A percentile compares a stretch with the other conserved stretches of the same genome.
These are phyloP conservation scores for Candida glucosophila DNA, from an alignment of 1,139 yeast genomes.

Conservation along the genomic window DNA sequence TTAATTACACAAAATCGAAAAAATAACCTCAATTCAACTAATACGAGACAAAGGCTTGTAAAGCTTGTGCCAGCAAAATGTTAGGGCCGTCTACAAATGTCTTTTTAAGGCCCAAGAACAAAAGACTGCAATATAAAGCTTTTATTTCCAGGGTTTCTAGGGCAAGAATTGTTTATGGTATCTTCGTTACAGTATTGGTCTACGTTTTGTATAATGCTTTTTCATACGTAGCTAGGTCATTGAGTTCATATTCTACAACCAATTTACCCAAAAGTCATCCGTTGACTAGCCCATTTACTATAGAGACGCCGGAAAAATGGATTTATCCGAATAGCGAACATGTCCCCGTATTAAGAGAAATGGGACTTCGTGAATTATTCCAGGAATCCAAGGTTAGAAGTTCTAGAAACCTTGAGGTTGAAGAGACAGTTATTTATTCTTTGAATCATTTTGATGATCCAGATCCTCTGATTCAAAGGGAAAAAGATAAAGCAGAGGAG, in stretches of 20 bases:
- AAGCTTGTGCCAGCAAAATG: slow-evolving; percentile 3
- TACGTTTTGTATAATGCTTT: slow-evolving; percentile 20
- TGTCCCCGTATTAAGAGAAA: slow-evolving; percentile 47
- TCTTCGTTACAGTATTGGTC: slow-evolving; percentile 8
- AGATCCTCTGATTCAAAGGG: slow-evolving; percentile 24
- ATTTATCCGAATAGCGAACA: slow-evolving; percentile 67
- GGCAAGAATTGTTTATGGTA: slow-evolving; percentile 5
- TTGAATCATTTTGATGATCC: slow-evolving; percentile 42
- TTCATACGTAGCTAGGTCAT: slow-evolving; percentile 5
- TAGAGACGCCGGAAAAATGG: slow-evolving; percentile 41
- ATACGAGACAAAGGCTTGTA: neutral
- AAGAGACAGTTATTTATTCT: slow-evolving; percentile 21
- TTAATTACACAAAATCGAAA: slow-evolving; percentile 2
- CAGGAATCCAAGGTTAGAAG: slow-evolving; percentile 32
- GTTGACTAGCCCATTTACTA: slow-evolving; percentile 19
- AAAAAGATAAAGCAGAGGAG: slow-evolving; percentile 33
- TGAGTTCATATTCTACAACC: slow-evolving; percentile 5
- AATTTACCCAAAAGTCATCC: slow-evolving; percentile 29
- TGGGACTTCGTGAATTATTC: slow-evolving; percentile 45
- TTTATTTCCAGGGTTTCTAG: slow-evolving; percentile 7
- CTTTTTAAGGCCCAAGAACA: slow-evolving; percentile 20
- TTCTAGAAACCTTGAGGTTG: slow-evolving; percentile 29
- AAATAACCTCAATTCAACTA: neutral
- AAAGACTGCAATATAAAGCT: slow-evolving; percentile 5
- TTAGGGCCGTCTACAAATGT: slow-evolving; percentile 6